Evolutionary conservation across 768 basidiomycete genomes (phyloP).

Genomic region (Amanita exitialis): DNA sequence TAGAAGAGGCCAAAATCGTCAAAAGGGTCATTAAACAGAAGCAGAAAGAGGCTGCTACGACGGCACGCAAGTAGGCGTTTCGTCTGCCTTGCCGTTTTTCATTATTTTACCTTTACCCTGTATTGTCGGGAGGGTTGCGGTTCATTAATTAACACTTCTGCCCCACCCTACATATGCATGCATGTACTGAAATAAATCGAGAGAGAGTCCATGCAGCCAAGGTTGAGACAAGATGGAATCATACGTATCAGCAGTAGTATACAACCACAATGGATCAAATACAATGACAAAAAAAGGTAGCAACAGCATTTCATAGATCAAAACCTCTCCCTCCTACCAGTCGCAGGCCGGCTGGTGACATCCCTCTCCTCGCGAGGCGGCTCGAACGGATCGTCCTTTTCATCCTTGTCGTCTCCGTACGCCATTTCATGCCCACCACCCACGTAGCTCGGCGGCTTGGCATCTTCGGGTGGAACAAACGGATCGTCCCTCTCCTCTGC

Average conservation of each 20-base stretch:
- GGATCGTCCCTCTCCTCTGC: slow-evolving; percentile 19
- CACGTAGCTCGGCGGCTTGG: slow-evolving; percentile 42
- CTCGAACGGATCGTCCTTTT: slow-evolving; percentile 47
- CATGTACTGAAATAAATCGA: not conserved
- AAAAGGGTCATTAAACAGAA: slow-evolving; percentile 98
- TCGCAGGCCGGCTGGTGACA: slow-evolving; percentile 27
- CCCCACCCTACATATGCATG: not conserved
- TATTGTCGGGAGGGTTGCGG: too few species aligned
- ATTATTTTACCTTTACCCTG: not conserved
- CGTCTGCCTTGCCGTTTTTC: not conserved
- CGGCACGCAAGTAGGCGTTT: slow-evolving; percentile 26
- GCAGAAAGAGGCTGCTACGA: slow-evolving; percentile 31
- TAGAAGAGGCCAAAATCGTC: slow-evolving; percentile 99
- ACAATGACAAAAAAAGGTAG: too few species aligned
- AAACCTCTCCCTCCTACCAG: slow-evolving; percentile 23
- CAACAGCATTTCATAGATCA: too few species aligned
- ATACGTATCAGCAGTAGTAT: too few species aligned
- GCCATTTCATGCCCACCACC: slow-evolving; percentile 19
- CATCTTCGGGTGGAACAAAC: slow-evolving; percentile 21
- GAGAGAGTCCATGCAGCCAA: too few species aligned
- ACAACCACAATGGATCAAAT: too few species aligned
- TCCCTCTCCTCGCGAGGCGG: slow-evolving; percentile 32
- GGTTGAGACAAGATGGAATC: too few species aligned
- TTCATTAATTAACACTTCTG: too few species aligned
- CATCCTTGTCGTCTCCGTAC: slow-evolving; percentile 17